Base-by-base conservation (phyloP, 164 flowering plant species). In the Berberis vulgaris region DNA sequence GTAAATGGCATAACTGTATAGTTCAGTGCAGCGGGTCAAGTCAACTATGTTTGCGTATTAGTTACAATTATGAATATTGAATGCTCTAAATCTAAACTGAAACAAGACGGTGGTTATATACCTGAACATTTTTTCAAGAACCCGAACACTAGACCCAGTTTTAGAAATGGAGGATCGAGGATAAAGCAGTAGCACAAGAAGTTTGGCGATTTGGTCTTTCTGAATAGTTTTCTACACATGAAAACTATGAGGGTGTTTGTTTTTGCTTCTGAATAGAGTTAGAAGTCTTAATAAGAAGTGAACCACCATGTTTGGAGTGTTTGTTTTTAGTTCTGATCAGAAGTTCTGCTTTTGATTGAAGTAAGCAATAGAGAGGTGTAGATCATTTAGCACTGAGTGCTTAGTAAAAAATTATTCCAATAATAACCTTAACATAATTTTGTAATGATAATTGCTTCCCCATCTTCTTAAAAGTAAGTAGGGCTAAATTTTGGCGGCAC, bases 141-240 rank as follows among this genome's bases (percentile, higher is more conserved):
- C 84, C 58, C 99, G 93, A 65, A 95, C 69, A 79, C 98, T 95
- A 62, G 99, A 95, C 41, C 99, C 99, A 70, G 95, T 95, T 9
- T 98, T 95, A 59, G 98, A 95, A 53, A 95, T 91, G 39, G 98
- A 95, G 67, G 67, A 95, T 60, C 92, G 99, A 44, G 99, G 99
- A 79, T 95, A 95, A 45, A 95, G 86, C 52, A 98, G 99, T 54
- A 95, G 80, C 67, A 95, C 95, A 49, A 95, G 97, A 63, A 95
- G 98, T 74, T 72, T 89, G 43, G 91, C 83, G 71, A 95, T 86
- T 63, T 71, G 72, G 68, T 95, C 99, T 73, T 74, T 80, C 80
- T 89, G 89, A 62, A 10, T 11, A 46, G 5, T 10, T 4, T 39
- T n/a, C 52, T 46, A 46, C 49, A 60, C 5, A 42, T 39, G 50